Base-by-base conservation (phyloP, 140 eudicot species). In the Senecio squalidus region DNA sequence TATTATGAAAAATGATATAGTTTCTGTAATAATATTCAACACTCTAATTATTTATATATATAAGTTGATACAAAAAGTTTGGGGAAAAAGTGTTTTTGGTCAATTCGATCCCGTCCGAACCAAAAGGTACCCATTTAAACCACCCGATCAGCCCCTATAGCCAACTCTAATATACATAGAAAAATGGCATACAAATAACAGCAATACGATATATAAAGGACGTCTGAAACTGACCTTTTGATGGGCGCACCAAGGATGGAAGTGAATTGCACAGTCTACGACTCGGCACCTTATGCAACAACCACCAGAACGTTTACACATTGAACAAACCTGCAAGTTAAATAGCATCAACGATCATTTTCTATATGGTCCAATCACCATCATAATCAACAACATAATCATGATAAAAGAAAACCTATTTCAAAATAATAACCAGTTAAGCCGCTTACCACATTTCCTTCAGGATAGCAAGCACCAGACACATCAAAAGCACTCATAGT, bases 221-320 rank as follows among this genome's bases (percentile, higher is more conserved):
- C 28, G 53, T 9, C 14, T 36, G 43, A 36, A 15, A 36, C 14
- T 58, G 36, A 83, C 91, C 91, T 83, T 83, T 34, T 48, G 74
- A 60, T 79, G 91, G 26, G 91, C 86, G 33, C 91, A 83, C 91
- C 91, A 83, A 15, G 91, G 86, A 73, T 83, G 91, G 39, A 83
- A 83, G 49, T 56, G 60, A 51, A 77, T 45, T n/a, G 64, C 21
- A 53, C 91, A 83, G 48, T 69, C 67, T 23, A 48, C 22, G 52
- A 79, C 80, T 60, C 91, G 60, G 62, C 91, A 83, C 50, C 56
- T 60, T 67, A 79, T 76, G 76, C 86, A 83, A 64, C 78, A 65
- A 41, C 91, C 91, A 61, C 91, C 91, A n/a, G 70, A 29, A 41
- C 91, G 80, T 49, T 76, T 69, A 65, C 91, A 83, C 48, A 83